A percentile compares a stretch with the other conserved stretches of the same genome.
These are phyloP conservation scores for Lactarius sanguifluus DNA, from an alignment of 768 basidiomycete species.

Conservation along the genomic window DNA sequence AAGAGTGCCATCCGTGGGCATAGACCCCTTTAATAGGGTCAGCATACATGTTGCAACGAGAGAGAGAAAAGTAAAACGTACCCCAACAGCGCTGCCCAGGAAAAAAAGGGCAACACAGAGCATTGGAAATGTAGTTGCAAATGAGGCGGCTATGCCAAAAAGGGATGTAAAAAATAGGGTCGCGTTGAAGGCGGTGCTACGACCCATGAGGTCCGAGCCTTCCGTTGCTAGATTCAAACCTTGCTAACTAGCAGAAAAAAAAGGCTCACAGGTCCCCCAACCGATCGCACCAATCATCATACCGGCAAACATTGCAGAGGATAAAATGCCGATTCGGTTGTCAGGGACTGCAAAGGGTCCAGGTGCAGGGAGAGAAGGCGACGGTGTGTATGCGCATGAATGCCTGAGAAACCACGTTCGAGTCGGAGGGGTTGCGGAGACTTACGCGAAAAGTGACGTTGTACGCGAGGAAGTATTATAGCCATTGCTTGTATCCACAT, in stretches of 20 bases:
- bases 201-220: constrained; percentile 87
- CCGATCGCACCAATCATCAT: constrained; percentile 96
- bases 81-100: constrained; percentile 92
- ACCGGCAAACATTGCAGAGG: constrained; percentile 89
- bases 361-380: constrained; percentile 5
- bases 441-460: constrained; percentile 79
- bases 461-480: constrained; percentile 94
- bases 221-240: constrained; percentile 1
- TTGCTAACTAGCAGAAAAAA: background rate
- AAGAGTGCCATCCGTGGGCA: constrained; percentile 96
- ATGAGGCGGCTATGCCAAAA: constrained; percentile 81
- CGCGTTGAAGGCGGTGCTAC: constrained; percentile 87
- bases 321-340: constrained; percentile 74
- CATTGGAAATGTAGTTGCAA: constrained; percentile 62
- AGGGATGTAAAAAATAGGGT: constrained; percentile 88
- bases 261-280: constrained; percentile 80
- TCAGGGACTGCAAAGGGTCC: constrained; percentile 55
- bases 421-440: constrained; percentile 21
- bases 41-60: background rate
- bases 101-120: constrained; percentile 82
- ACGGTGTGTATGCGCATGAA: constrained; percentile 26
- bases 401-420: background rate
- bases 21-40: constrained; percentile 61
- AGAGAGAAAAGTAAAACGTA: constrained; percentile 36
- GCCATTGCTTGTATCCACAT: constrained; percentile 94